phyloP scores from a whole-genome alignment of 2,329 filamentous ascomycete genomes.

The Hypoxylon sp. region DNA sequence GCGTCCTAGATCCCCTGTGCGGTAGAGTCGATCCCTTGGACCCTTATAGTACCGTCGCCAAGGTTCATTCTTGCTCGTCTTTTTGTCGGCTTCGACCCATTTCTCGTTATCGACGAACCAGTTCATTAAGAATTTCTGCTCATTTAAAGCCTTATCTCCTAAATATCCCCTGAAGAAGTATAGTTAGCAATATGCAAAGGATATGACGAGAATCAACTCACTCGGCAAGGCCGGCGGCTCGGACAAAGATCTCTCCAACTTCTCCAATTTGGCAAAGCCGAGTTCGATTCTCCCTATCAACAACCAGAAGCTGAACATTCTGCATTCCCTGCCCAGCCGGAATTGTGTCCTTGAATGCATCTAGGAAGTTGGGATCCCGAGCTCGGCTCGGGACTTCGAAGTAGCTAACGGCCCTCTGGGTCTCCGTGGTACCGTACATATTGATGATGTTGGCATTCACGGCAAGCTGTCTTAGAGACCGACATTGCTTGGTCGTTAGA shows the following conservation, averaged over 20 bases:
- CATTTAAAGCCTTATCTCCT: conserved; percentile 71
- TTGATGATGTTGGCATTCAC: conserved; percentile 83
- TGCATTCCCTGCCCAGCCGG: conserved; percentile 82
- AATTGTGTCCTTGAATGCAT: conserved; percentile 77
- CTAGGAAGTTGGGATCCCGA: conserved; percentile 72
- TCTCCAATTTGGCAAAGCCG: conserved; percentile 33
- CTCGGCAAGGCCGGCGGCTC: conserved; percentile 80
- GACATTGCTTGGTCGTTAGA: conserved; percentile 86
- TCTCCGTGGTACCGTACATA: conserved; percentile 87
- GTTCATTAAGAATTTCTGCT: conserved; percentile 84
- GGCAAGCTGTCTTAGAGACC: conserved; percentile 80
- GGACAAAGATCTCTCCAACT: conserved; percentile 63
- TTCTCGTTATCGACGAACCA: conserved; percentile 85
- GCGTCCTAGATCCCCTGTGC: conserved; percentile 87
- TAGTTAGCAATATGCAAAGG: conserved; percentile 7
- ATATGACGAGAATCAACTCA: conserved; percentile 15
- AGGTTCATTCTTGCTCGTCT: conserved; percentile 70
- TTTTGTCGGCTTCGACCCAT: conserved; percentile 77
- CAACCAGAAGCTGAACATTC: conserved; percentile 81
- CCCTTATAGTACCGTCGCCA: conserved; percentile 87
- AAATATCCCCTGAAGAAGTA: conserved; percentile 70
- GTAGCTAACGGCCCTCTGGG: conserved; percentile 80
- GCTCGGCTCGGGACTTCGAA: conserved; percentile 77
- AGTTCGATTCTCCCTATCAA: conserved; percentile 68
- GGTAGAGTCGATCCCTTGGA: conserved; percentile 87